Base-by-base conservation (phyloP, 768 basidiomycete species). In the Suillus clintonianus region DNA sequence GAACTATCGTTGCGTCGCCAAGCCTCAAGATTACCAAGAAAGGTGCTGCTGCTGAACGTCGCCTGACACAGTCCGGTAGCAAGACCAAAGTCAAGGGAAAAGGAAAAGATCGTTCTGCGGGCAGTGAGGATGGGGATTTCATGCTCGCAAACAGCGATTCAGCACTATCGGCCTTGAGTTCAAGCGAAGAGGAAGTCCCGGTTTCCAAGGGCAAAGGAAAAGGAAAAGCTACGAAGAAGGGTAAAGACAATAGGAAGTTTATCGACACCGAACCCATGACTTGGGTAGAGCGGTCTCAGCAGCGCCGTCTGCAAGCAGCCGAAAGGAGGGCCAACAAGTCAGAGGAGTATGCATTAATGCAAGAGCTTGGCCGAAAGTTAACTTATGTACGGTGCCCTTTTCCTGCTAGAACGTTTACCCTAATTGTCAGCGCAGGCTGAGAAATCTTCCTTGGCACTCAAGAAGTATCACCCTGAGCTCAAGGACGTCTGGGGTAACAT, bases 401-500 rank as follows among this genome's bases (percentile, higher is more conserved):
- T 37, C 32, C 39, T 67, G 22, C 65, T 73, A 36, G 62, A 42
- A 57, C 15, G 7, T 39, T n/a, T 32, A 59, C n/a, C 69, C 45
- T 64, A 19, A 68, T 27, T 42, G n/a, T 64, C 13, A 58, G 15
- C 14, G 5, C 59, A 95, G 91, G 86, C 90, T 8, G 92, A 94
- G 75, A 91, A 83, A 70, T 81, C 85, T 1, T 82, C 86, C 6
- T 69, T 92, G 43, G 84, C 86, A 15, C 74, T 95, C 36, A 80
- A 82, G 30, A 83, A 78, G 69, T 80, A 91, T 71, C 96, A 97
- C 72, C 88, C 90, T 2, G 94, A 97, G 70, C 83, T 97, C 39
- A 79, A 75, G 62, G 84, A 89, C 74, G 89, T 94, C 42, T 98
- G 97, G 96, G 94, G 94, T 30, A 89, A 98, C 70, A 75, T 97